Conservation (phyloP, 352 stramenopile species). For the Phytophthora foliorum region DNA sequence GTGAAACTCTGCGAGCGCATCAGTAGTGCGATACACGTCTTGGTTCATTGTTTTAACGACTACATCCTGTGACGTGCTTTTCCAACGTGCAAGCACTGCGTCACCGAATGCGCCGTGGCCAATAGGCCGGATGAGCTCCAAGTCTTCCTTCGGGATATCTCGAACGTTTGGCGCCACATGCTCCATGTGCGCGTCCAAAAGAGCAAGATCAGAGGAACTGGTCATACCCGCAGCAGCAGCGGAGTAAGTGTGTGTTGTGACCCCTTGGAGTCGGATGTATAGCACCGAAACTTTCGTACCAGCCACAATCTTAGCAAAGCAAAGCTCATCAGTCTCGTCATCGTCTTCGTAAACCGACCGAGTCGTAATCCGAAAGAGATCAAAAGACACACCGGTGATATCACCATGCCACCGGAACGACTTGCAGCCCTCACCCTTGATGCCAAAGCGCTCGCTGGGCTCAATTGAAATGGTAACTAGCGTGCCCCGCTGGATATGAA, state of each 20-base stretch:
- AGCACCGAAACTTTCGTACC: conserved; percentile 74
- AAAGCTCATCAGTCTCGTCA: conserved; percentile 48
- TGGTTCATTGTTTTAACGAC: conserved; percentile 72
- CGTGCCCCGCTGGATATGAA: conserved; percentile 64
- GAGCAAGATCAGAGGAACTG: conserved; percentile 36
- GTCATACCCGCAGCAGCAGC: conserved; percentile 10
- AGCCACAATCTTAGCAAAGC: conserved; percentile 61
- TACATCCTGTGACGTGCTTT: conserved; percentile 56
- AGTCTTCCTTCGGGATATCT: conserved; percentile 57
- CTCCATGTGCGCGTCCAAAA: conserved; percentile 56
- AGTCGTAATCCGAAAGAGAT: conserved; percentile 49
- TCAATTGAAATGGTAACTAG: conserved; percentile 76
- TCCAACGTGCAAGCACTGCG: conserved; percentile 69
- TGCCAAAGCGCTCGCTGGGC: conserved; percentile 39
- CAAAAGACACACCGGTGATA: conserved; percentile 70
- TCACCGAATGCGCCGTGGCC: conserved; percentile 77
- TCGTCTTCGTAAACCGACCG: conserved; percentile 16
- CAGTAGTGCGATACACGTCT: conserved; percentile 51
- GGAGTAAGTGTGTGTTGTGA: conserved; percentile 6
- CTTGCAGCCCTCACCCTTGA: conserved; percentile 64
- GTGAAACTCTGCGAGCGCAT: conserved; percentile 61
- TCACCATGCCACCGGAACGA: conserved; percentile 74
- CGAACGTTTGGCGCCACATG: conserved; percentile 54
- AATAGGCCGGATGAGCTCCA: conserved; percentile 68
- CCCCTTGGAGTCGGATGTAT: conserved; percentile 57